Conservation (phyloP, 495 filamentous ascomycete species). For the Astrothelium macrocarpum region DNA sequence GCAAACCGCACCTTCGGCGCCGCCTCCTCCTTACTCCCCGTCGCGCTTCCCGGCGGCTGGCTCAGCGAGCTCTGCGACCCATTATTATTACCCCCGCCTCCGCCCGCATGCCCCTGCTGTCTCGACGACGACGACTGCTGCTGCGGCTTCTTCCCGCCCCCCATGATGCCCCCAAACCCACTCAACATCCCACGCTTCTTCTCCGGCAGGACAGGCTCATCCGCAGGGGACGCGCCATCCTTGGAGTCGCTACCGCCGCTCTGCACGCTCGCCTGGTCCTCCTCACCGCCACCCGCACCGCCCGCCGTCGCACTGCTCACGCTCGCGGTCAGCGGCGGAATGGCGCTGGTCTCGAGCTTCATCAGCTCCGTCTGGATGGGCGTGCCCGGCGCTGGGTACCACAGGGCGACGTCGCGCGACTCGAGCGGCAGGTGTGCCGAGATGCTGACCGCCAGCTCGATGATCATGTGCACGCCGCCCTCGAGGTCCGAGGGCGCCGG, state of each 20-base stretch:
- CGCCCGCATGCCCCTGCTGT: constrained; percentile 12
- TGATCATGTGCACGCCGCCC: constrained; percentile 76
- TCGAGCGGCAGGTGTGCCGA: constrained; percentile 80
- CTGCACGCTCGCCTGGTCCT: constrained; percentile 33
- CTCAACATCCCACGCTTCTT: constrained; percentile 31
- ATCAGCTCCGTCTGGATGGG: constrained; percentile 58
- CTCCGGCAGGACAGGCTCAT: constrained; percentile 1
- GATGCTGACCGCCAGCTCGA: constrained; percentile 83
- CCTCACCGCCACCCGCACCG: constrained; percentile 36
- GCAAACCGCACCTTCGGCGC: constrained; percentile 62
- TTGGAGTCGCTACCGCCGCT: constrained; percentile 26
- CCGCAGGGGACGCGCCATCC: constrained; percentile 16
- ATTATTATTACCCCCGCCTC: constrained; percentile 11
- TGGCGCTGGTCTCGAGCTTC: constrained; percentile 70
- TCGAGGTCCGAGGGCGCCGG: constrained; percentile 68
- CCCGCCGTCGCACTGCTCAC: constrained; percentile 29
- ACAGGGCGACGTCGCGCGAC: constrained; percentile 79
- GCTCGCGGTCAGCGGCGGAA: constrained; percentile 58
- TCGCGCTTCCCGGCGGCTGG: constrained; percentile 6
- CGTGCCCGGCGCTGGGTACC: constrained; percentile 69
- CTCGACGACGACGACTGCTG: constrained; percentile 8
- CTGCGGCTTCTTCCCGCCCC: constrained; percentile 16
- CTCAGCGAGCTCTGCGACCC: constrained; percentile 20
- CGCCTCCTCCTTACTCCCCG: constrained; percentile 33
- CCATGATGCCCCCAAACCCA: constrained; percentile 26